A percentile compares a stretch with the other conserved stretches of the same genome.
phyloP scores from a whole-genome alignment of 2,329 filamentous ascomycete genomes.

The Triangularia verruculosa region DNA sequence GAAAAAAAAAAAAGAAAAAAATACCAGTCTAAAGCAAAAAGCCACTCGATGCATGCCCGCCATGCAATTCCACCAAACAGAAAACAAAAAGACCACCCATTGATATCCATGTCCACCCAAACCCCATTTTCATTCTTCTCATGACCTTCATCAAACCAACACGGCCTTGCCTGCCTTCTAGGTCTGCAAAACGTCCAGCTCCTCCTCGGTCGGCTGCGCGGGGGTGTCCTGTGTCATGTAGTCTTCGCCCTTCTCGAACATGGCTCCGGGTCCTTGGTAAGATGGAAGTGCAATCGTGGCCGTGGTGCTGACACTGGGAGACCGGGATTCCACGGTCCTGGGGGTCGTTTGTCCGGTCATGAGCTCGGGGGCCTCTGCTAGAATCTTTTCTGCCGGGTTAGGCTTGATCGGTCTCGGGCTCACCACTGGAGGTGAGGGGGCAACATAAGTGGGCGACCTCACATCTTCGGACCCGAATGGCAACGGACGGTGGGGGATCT shows the following conservation, averaged over 20 bases:
- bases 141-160: conserved; percentile 15
- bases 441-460: conserved; percentile 44
- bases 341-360: neutral
- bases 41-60: neutral
- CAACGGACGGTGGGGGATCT: conserved; percentile 48
- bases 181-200: conserved; percentile 41
- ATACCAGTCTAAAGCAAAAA: neutral
- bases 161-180: conserved; percentile 23
- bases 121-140: neutral
- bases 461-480: conserved; percentile 53
- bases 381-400: conserved; percentile 29
- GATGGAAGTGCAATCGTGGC: conserved; percentile 37
- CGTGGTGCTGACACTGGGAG: conserved; percentile 2
- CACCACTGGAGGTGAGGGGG: conserved; percentile 39
- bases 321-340: neutral
- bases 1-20: neutral
- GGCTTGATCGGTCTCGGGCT: conserved; percentile 38
- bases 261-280: conserved; percentile 48
- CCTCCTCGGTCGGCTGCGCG: conserved; percentile 39
- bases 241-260: conserved; percentile 52
- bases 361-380: conserved; percentile 24
- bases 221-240: conserved; percentile 38
- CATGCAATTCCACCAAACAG: neutral
- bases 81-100: neutral
- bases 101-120: neutral